These are phyloP conservation scores for Elsinoe perseae DNA, from an alignment of 2,329 filamentous ascomycete genomes.

Conservation along the genomic window DNA sequence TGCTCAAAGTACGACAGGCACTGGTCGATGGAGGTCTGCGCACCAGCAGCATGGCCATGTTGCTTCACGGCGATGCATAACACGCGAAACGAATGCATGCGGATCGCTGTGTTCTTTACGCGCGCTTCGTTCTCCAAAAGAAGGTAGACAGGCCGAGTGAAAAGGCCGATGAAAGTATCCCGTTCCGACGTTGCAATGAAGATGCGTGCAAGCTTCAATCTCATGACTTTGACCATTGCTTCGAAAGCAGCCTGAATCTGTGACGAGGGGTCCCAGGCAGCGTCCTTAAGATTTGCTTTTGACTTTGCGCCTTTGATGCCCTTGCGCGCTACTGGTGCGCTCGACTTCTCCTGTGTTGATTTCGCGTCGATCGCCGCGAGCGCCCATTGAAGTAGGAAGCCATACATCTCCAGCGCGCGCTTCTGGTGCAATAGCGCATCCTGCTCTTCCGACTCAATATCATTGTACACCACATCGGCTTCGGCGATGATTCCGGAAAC, in stretches of 20 bases:
- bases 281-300: constrained; percentile 60
- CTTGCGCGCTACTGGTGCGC: constrained; percentile 60
- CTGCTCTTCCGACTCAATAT: constrained; percentile 87
- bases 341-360: constrained; percentile 73
- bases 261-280: constrained; percentile 76
- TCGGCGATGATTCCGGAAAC: constrained; percentile 64
- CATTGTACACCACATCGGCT: constrained; percentile 74
- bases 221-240: constrained; percentile 91
- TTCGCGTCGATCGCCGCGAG: constrained; percentile 91
- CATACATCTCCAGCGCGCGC: constrained; percentile 84
- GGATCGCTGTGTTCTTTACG: constrained; percentile 77
- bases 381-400: constrained; percentile 89
- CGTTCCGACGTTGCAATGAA: constrained; percentile 94
- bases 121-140: constrained; percentile 89
- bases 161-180: constrained; percentile 85
- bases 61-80: constrained; percentile 95
- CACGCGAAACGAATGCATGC: constrained; percentile 97
- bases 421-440: constrained; percentile 75
- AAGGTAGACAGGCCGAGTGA: constrained; percentile 89
- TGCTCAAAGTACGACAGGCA: constrained; percentile 98
- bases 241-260: constrained; percentile 86
- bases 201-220: constrained; percentile 82
- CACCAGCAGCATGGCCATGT: constrained; percentile 95
- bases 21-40: constrained; percentile 96
- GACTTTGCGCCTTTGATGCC: constrained; percentile 68